Evolutionary conservation across 805 yeast genomes (phyloP).

Genomic region (Zygotorulaspora chibaensis): DNA sequence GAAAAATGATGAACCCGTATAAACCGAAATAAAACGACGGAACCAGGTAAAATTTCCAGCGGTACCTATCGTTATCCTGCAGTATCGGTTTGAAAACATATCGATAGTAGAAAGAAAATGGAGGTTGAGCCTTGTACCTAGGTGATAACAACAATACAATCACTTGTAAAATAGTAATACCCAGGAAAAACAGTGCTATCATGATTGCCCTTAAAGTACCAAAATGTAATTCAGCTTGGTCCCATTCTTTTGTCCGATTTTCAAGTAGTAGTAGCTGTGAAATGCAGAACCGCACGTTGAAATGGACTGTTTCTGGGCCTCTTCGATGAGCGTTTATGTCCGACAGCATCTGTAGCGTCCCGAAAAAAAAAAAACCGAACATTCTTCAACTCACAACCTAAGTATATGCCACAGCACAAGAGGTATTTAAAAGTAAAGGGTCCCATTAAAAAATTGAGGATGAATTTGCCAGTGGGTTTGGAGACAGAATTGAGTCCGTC

Average conservation of each 20-base stretch:
- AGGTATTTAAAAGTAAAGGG: no score
- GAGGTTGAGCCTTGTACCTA: conserved; percentile 14
- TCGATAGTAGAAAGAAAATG: conserved; percentile 26
- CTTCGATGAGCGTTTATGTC: no score
- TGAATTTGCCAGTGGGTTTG: neutral
- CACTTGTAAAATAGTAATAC: conserved; percentile 14
- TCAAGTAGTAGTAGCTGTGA: no score
- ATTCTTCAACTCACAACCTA: no score
- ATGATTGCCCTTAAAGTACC: neutral
- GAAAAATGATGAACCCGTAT: conserved; percentile 19
- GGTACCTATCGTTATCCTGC: conserved; percentile 19
- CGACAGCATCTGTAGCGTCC: no score
- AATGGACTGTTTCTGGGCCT: no score
- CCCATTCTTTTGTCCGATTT: neutral
- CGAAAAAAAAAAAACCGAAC: no score
- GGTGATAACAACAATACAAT: conserved; percentile 29
- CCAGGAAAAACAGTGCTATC: conserved; percentile 8
- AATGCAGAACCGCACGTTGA: no score
- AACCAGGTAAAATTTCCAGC: conserved; percentile 29
- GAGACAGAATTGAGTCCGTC: neutral
- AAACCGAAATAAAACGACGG: conserved; percentile 30
- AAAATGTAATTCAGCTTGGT: neutral
- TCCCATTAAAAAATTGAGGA: neutral
- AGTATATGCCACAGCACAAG: no score
- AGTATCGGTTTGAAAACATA: conserved; percentile 26